Percentiles rank a stretch among this genome's conserved stretches.
Evolutionary conservation across 2,329 filamentous ascomycete species (phyloP).

Genomic region (Tolypocladium inflatum): DNA sequence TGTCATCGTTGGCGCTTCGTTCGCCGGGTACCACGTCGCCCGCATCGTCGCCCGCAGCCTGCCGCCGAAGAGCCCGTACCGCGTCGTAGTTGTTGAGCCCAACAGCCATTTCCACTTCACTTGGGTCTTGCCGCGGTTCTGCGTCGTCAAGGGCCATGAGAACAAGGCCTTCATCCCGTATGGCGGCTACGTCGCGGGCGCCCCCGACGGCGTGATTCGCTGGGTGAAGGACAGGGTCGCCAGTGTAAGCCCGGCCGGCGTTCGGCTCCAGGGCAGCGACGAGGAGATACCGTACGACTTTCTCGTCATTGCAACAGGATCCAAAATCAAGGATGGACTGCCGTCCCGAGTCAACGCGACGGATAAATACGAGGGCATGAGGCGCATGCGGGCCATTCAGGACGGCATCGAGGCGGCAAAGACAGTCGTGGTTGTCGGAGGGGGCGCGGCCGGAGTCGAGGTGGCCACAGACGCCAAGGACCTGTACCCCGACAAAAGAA

Average conservation of each 20-base stretch:
- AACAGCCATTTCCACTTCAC: slow-evolving; percentile 53
- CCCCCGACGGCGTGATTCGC: slow-evolving; percentile 21
- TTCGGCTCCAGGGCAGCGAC: slow-evolving; percentile 28
- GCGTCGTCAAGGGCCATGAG: slow-evolving; percentile 43
- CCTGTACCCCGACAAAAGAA: slow-evolving; percentile 43
- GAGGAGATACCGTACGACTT: slow-evolving; percentile 41
- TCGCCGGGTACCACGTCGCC: slow-evolving; percentile 42
- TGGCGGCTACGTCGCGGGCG: slow-evolving; percentile 26
- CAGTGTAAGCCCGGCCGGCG: slow-evolving; percentile 22
- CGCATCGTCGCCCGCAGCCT: slow-evolving; percentile 38
- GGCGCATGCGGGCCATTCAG: slow-evolving; percentile 36
- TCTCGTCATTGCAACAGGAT: slow-evolving; percentile 49
- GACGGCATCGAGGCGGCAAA: slow-evolving; percentile 29
- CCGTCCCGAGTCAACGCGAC: slow-evolving; percentile 37
- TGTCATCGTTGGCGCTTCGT: slow-evolving; percentile 48
- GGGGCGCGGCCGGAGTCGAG: slow-evolving; percentile 53
- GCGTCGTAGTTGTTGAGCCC: slow-evolving; percentile 47
- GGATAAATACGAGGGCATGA: slow-evolving; percentile 31
- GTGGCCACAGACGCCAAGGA: slow-evolving; percentile 50
- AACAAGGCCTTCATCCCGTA: slow-evolving; percentile 53
- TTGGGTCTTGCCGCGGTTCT: slow-evolving; percentile 50
- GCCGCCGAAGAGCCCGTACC: slow-evolving; percentile 34
- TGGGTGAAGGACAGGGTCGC: slow-evolving; percentile 34
- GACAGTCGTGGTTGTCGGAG: slow-evolving; percentile 43
- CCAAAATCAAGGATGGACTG: slow-evolving; percentile 29